phyloP scores from a whole-genome alignment of 768 basidiomycete genomes.

The Russula griseocarnosa region DNA sequence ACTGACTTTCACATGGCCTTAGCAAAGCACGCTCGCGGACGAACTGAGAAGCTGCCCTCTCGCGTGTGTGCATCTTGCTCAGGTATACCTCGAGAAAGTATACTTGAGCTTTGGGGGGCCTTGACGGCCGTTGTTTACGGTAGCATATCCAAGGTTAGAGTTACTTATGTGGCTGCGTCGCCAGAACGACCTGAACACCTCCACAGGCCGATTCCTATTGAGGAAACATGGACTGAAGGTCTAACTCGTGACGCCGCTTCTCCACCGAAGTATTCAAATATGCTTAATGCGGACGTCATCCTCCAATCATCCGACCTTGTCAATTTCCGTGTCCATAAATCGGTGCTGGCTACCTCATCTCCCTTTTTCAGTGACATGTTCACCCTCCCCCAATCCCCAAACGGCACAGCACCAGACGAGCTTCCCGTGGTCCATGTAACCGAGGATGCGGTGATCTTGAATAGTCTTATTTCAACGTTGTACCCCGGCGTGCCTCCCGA shows the following conservation, averaged over 20 bases:
- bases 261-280: background rate
- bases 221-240: background rate
- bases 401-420: background rate
- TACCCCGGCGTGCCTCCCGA: background rate
- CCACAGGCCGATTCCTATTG: background rate
- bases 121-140: background rate
- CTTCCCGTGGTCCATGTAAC: background rate
- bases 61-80: too few species aligned
- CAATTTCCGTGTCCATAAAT: background rate
- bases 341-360: background rate
- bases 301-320: background rate
- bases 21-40: too few species aligned
- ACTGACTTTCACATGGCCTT: background rate
- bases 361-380: background rate
- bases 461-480: background rate
- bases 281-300: background rate
- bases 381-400: background rate
- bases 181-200: background rate
- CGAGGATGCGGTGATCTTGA: background rate
- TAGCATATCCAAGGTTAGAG: background rate
- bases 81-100: background rate
- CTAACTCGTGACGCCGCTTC: too few species aligned
- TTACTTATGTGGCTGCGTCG: background rate
- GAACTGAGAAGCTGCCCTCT: too few species aligned
- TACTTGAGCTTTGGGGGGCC: background rate